Evolutionary conservation across 2,329 filamentous ascomycete genomes (phyloP).

Genomic region (Leptographium lundbergii): DNA sequence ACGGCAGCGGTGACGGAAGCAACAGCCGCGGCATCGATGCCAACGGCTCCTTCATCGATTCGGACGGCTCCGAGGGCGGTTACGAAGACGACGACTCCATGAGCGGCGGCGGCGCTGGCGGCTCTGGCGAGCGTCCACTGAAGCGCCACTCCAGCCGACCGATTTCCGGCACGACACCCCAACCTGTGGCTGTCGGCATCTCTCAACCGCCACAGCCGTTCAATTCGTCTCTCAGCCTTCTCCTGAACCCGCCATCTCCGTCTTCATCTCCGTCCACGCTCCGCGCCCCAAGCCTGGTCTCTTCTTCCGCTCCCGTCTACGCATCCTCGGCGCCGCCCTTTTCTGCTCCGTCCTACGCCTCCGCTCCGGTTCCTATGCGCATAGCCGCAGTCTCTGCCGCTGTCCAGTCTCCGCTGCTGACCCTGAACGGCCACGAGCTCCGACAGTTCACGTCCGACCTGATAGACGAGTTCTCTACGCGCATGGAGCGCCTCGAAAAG

Average conservation of each 20-base stretch:
- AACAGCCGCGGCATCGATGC: conserved; percentile 2
- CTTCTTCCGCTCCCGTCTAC: background rate
- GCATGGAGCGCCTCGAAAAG: conserved; percentile 42
- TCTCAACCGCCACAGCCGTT: conserved; percentile 3
- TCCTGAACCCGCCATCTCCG: conserved; percentile 10
- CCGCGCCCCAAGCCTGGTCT: background rate
- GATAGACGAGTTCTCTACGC: conserved; percentile 35
- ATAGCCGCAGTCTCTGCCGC: background rate
- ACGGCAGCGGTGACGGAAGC: conserved; percentile 34
- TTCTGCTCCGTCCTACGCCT: background rate
- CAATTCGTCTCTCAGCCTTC: conserved; percentile 10
- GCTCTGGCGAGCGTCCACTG: conserved; percentile 18
- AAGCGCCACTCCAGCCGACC: conserved; percentile 22
- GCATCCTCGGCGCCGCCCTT: background rate
- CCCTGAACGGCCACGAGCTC: conserved; percentile 16
- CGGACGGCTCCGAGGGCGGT: conserved; percentile 14
- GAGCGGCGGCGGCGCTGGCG: background rate
- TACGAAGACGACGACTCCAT: conserved; percentile 11
- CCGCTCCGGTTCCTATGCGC: background rate
- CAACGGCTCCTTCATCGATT: background rate
- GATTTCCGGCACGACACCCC: background rate
- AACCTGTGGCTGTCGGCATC: conserved; percentile 14
- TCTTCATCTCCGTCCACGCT: conserved; percentile 1
- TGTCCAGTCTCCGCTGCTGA: conserved; percentile 5
- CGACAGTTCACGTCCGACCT: conserved; percentile 10